These are phyloP conservation scores for Wickerhamomyces rabaulensis DNA, from an alignment of 805 yeast genomes.

Conservation along the genomic window DNA sequence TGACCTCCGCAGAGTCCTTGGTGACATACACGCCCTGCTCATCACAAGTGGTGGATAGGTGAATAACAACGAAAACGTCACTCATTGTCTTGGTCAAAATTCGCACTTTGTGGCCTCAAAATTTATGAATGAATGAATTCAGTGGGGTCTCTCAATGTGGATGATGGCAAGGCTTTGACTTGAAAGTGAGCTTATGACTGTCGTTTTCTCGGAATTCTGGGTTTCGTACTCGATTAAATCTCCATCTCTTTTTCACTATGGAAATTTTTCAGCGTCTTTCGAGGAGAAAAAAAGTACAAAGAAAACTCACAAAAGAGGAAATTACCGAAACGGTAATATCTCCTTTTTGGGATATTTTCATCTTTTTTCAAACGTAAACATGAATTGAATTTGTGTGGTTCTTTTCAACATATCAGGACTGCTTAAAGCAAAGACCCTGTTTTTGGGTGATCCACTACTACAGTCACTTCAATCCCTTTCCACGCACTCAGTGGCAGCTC, in stretches of 20 bases:
- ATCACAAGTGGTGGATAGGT: conserved; percentile 62
- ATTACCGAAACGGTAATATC: not conserved
- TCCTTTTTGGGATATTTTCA: not conserved
- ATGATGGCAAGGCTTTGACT: not conserved
- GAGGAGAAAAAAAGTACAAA: not conserved
- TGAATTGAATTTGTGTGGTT: not conserved
- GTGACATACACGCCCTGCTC: conserved; percentile 53
- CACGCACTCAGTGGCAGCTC: too few relatives aligned
- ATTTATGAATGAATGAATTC: not conserved
- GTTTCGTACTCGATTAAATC: not conserved
- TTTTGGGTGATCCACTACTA: not conserved
- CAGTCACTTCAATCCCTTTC: not conserved
- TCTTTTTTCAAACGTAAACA: too few relatives aligned
- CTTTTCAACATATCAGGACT: too few relatives aligned
- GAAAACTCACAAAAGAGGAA: not conserved
- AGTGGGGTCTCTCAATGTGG: not conserved
- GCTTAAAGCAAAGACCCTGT: not conserved
- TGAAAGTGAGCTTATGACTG: not conserved
- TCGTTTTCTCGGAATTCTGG: not conserved
- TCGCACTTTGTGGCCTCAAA: not conserved
- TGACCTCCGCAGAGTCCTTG: conserved; percentile 63
- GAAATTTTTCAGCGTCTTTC: not conserved
- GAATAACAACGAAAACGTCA: conserved; percentile 56
- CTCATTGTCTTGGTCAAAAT: conserved; percentile 10
- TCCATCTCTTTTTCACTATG: not conserved